Evolutionary conservation across 176 grass and related monocot genomes (phyloP), one percentile per base, ranked within the genome.

Genomic region (Lolium multiflorum): DNA sequence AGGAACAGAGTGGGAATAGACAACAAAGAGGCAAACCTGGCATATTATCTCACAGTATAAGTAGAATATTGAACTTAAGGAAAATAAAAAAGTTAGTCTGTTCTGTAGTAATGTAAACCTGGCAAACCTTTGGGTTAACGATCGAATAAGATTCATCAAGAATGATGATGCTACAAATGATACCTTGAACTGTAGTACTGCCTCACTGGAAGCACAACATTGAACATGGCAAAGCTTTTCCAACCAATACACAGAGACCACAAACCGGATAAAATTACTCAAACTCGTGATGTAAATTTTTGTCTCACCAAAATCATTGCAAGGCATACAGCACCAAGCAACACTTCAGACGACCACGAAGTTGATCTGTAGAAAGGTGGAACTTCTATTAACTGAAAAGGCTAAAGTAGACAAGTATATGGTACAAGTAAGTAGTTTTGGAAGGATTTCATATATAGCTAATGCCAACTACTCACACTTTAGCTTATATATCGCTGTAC

Each of bases 191-290:
- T 84, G 48, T 87, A 95, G 76, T 94, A 93, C 37, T 91, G 79
- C 84, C 85, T 90, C 69, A 95, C 88, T 14, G 96, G 87, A 50
- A 94, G 90, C 64, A 92, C 84, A 87, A 94, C 84, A 91, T 90
- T 96, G 87, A 94, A 89, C 87, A 99, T 91, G 37, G 93, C 83
- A 91, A 88, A 84, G n/a, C n/a, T 85, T 96, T 82, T 60, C 93
- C 97, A 49, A 96, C 72, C 88, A 96, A 76, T 81, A 98, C 90
- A 81, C 94, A 98, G n/a, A n/a, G 54, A 94, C 82, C 50, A 94
- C 94, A 89, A 99, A 99, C 28, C 87, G 84, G 71, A 99, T 90
- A 83, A n/a, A n/a, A n/a, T n/a, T 96, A 99, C 97, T 82, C 97
- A 20, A 99, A 96, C 84, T 98, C 94, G 66, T 51, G 58, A 98